A percentile compares a stretch with the other conserved stretches of the same genome.
Conservation (phyloP, 352 stramenopile genomes). For the Phytophthora cryptogea region DNA sequence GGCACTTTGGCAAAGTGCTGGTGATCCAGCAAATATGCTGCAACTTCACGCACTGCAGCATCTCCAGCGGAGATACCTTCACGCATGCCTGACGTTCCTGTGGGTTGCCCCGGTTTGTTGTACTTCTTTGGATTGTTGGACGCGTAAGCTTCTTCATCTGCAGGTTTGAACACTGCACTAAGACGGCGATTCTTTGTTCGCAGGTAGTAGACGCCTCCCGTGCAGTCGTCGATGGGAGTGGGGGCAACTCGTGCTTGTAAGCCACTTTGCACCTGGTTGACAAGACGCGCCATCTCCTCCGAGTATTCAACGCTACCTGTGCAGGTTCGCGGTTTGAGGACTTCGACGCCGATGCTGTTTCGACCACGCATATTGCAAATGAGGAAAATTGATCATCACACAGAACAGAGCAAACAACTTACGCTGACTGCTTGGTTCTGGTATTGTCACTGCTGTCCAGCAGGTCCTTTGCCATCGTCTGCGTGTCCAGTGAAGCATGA, state of each 20-base stretch:
- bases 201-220: constrained; percentile 68
- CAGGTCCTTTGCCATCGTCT: constrained; percentile 13
- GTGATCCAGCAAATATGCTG: constrained; percentile 58
- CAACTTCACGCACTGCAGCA: constrained; percentile 60
- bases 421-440: constrained; percentile 19
- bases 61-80: constrained; percentile 49
- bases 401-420: constrained; percentile 9
- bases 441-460: constrained; percentile 1
- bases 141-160: constrained; percentile 68
- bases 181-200: constrained; percentile 47
- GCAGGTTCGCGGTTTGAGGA: constrained; percentile 26
- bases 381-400: constrained; percentile 1
- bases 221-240: constrained; percentile 61
- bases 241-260: constrained; percentile 43
- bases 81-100: constrained; percentile 38
- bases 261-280: constrained; percentile 35
- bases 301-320: constrained; percentile 19
- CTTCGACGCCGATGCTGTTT: constrained; percentile 28
- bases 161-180: constrained; percentile 65
- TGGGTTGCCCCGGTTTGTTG: constrained; percentile 8
- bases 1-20: constrained; percentile 53
- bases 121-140: constrained; percentile 65
- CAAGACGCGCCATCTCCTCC: constrained; percentile 29
- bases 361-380: constrained; percentile 10
- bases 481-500: constrained; percentile 5